Base-by-base conservation (phyloP, 2,329 filamentous ascomycete genomes). In the Elsinoe necatrix region DNA sequence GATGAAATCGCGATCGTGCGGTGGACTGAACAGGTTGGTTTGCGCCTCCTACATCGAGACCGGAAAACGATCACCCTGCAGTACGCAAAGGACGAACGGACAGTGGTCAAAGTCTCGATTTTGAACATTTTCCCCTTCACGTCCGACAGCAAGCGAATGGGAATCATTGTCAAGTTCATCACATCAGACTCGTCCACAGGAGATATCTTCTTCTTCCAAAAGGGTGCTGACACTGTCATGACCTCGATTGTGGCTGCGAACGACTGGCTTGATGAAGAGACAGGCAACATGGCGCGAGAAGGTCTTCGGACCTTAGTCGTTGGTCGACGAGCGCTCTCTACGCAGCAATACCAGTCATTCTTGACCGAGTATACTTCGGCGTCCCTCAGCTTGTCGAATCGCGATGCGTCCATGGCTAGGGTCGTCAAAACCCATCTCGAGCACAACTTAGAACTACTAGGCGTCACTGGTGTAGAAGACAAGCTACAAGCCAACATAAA, bases 241-340 rank as follows among this genome's bases (percentile, higher is more conserved):
- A 82, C 85, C n/a, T 80, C 85, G 2, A 97, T 98, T 62, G 93
- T 98, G 34, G 89, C 87, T 6, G 83, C 91, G 16, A 98, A 97
- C 67, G 93, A 98, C 73, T 98, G 93, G 95, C 82, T 98, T 0
- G 93, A 98, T 63, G 93, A 98, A 70, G 93, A 98, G 71, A 97
- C 93, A 0, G 89, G 89, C n/a, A 98, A 98, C 69, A 98, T 98
- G 95, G 95, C 95, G 4, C 84, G 93, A 48, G 95, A 98, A 76
- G 93, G 93, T 37, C 76, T 98, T 51, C 85, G 93, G 58, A 98
- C 93, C 0, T 78, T 98, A 4, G 93, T 98, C 4, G 87, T 98
- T 23, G 95, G 93, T n/a, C 83, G 95, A 47, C 95, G 93, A 70
- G 85, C 83, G 64, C 77, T 98, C 4, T 92, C 89, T 0, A 64